Evolutionary conservation across 2,329 filamentous ascomycete species (phyloP).

Genomic region (Paraphoma sp.): DNA sequence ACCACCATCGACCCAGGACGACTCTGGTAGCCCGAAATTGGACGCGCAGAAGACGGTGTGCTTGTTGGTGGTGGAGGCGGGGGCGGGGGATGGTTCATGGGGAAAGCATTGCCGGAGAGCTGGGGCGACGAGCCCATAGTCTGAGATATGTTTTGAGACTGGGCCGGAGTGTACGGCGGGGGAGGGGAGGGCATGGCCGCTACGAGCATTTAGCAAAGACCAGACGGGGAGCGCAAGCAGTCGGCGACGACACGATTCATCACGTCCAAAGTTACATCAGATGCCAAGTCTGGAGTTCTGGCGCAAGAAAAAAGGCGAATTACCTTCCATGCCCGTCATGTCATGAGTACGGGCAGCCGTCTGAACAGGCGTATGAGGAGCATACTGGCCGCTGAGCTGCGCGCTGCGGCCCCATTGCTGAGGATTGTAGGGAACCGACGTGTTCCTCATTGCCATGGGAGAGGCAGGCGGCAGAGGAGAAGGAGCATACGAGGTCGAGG

Average conservation of each 20-base stretch:
- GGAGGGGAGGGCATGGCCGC: conserved; percentile 58
- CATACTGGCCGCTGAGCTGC: conserved; percentile 46
- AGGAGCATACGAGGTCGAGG: conserved; percentile 42
- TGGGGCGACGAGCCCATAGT: conserved; percentile 47
- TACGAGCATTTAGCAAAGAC: conserved; percentile 21
- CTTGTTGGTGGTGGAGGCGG: conserved; percentile 33
- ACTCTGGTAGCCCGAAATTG: conserved; percentile 40
- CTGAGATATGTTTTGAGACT: conserved; percentile 46
- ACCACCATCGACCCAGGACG: conserved; percentile 39
- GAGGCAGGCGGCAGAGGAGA: conserved; percentile 36
- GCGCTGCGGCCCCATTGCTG: conserved; percentile 56
- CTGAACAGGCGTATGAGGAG: conserved; percentile 42
- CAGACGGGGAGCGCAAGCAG: background rate
- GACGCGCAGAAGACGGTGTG: conserved; percentile 34
- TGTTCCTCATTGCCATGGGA: conserved; percentile 46
- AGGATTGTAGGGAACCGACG: conserved; percentile 55
- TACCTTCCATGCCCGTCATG: conserved; percentile 58
- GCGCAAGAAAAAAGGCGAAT: background rate
- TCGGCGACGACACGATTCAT: background rate
- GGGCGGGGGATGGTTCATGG: conserved; percentile 42
- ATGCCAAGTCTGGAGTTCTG: background rate
- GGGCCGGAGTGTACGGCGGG: conserved; percentile 57
- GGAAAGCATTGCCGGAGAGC: conserved; percentile 43
- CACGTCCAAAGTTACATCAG: background rate
- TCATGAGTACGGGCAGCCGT: conserved; percentile 43